Base-by-base conservation (phyloP, 2,329 filamentous ascomycete species). In the Pseudogymnoascus pannorum region DNA sequence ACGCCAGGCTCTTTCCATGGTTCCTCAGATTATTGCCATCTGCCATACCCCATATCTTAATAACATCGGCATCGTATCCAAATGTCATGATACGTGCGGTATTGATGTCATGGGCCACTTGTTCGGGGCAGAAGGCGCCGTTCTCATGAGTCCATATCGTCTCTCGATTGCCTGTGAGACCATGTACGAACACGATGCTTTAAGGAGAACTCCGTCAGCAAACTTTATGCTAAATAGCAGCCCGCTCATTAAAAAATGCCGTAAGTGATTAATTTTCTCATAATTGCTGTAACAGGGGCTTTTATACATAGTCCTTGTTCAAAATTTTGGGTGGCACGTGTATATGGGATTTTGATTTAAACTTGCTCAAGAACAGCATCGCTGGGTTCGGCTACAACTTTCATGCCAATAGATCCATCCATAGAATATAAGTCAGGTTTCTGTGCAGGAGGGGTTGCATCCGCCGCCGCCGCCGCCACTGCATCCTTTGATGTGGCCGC, bases 161-260 rank as follows among this genome's bases (percentile, higher is more conserved):
- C 2, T 73, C 69, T 5, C 75, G 72, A 62, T 75, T 67, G 1
- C 77, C 77, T 1, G 71, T 74, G 18, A 78, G 66, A 7, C 76
- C 76, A 58, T 78, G 76, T 18, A 78, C 66, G 60, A 78, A 77
- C 63, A 74, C 73, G 18, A 77, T 70, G 57, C 64, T 68, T 61
- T 5, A 61, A 7, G 4, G 35, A 38, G 35, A 38, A 12, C 20
- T 22, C 12, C 16, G 18, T 40, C 20, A 61, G 35, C 9, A 29
- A 51, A 16, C 40, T 26, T 22, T 51, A 26, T 51, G 8, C 16
- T 11, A 29, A n/a, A 29, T 29, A 14, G 9, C 20, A 40, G 5
- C 38, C 38, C 11, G 38, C 4, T 40, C 38, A 40, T 40, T 5
- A 4, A 20, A 40, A 40, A 16, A 16, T 16, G 12, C 8, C 38